Evolutionary conservation across 768 basidiomycete species (phyloP).

Genomic region (Boletus edulis): DNA sequence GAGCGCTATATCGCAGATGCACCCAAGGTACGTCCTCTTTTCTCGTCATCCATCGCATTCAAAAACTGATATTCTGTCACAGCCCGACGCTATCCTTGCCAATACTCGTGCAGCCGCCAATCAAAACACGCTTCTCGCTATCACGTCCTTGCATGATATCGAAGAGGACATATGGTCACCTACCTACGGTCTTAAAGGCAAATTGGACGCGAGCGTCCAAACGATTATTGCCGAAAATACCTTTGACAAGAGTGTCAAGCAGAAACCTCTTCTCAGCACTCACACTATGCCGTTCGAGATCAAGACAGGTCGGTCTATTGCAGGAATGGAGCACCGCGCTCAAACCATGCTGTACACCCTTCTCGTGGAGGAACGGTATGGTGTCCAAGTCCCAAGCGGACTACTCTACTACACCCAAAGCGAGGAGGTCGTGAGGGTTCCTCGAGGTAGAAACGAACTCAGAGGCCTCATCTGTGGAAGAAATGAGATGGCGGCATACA

Average conservation of each 20-base stretch:
- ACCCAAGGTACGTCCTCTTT: constrained; percentile 53
- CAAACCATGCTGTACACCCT: constrained; percentile 98
- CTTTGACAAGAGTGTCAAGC: constrained; percentile 16
- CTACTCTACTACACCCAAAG: constrained; percentile 93
- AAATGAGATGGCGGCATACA: constrained; percentile 82
- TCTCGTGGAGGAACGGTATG: constrained; percentile 89
- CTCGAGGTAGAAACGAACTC: constrained; percentile 77
- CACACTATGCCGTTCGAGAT: constrained; percentile 81
- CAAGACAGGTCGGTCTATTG: constrained; percentile 84
- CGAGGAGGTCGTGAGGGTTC: constrained; percentile 83
- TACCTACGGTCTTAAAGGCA: constrained; percentile 91
- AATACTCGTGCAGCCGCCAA: constrained; percentile 58
- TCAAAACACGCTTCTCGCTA: constrained; percentile 59
- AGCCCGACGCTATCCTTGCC: constrained; percentile 65
- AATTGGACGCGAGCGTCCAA: constrained; percentile 88
- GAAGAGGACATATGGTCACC: constrained; percentile 99
- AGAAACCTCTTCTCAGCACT: constrained; percentile 19
- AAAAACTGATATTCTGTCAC: neutral
- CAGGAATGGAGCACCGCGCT: constrained; percentile 89
- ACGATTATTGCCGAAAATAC: constrained; percentile 54
- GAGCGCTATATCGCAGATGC: constrained; percentile 58
- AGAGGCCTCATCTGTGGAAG: constrained; percentile 76
- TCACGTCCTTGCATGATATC: constrained; percentile 75
- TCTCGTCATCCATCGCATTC: neutral
- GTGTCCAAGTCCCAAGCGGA: constrained; percentile 73